Percentiles rank a stretch among this genome's conserved stretches.
These are phyloP conservation scores for Diplodia seriata DNA, from an alignment of 2,329 filamentous ascomycete genomes.

Conservation along the genomic window DNA sequence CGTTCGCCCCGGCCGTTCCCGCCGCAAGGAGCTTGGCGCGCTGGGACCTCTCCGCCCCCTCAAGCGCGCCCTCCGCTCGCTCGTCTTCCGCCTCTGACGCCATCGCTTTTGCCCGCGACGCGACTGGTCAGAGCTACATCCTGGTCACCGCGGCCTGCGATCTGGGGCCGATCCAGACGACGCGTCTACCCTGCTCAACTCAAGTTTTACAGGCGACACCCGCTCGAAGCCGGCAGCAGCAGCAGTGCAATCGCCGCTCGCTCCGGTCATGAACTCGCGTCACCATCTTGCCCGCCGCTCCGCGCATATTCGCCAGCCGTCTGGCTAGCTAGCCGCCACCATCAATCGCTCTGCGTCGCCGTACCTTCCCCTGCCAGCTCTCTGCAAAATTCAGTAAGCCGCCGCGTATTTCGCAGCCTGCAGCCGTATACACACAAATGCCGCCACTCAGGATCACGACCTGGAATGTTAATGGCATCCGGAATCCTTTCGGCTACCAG, in stretches of 20 bases:
- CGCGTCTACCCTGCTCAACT: slow-evolving; percentile 2
- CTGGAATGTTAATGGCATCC: slow-evolving; percentile 63
- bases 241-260: slow-evolving; percentile 5
- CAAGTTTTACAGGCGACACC: too few species aligned
- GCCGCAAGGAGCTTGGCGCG: slow-evolving; percentile 8
- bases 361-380: not conserved
- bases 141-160: not conserved
- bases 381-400: not conserved
- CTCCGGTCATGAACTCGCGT: slow-evolving; percentile 24
- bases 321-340: slow-evolving; percentile 2
- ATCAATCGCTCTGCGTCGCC: not conserved
- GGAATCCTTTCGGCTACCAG: slow-evolving; percentile 61
- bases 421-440: slow-evolving; percentile 11
- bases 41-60: not conserved
- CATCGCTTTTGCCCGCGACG: slow-evolving; percentile 25
- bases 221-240: not conserved
- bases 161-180: not conserved
- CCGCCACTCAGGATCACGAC: slow-evolving; percentile 74
- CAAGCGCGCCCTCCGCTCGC: not conserved
- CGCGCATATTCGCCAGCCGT: not conserved
- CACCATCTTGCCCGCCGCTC: slow-evolving; percentile 4
- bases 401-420: not conserved
- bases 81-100: slow-evolving; percentile 23
- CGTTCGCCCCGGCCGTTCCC: slow-evolving; percentile 13
- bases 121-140: slow-evolving; percentile 17